Conservation (phyloP, 1,284 basidiomycete genomes). For the Ganoderma leucocontextum region DNA sequence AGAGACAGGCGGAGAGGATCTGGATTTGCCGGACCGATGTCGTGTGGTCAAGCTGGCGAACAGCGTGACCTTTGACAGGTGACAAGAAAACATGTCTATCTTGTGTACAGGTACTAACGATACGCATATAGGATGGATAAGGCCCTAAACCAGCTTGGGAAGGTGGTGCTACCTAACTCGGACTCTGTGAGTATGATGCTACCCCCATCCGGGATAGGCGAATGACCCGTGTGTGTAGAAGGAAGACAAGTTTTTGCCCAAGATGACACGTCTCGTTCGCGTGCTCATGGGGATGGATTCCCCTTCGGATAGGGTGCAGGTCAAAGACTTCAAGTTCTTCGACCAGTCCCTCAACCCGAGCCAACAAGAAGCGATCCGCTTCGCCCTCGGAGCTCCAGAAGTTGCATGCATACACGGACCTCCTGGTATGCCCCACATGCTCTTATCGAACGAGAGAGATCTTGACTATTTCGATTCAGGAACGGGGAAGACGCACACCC, state of each 20-base stretch:
- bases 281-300: slow-evolving; percentile 72
- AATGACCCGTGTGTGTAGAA: slow-evolving; percentile 14
- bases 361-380: slow-evolving; percentile 84
- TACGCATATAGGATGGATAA: slow-evolving; percentile 79
- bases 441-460: neutral
- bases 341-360: slow-evolving; percentile 83
- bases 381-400: slow-evolving; percentile 76
- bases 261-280: slow-evolving; percentile 60
- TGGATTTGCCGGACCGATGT: slow-evolving; percentile 86
- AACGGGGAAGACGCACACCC: slow-evolving; percentile 92
- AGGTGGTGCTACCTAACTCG: slow-evolving; percentile 44
- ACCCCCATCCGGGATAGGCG: neutral
- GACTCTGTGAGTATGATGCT: slow-evolving; percentile 31
- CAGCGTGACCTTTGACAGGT: slow-evolving; percentile 92
- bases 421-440: slow-evolving; percentile 67
- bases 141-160: slow-evolving; percentile 73
- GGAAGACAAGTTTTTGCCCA: slow-evolving; percentile 47
- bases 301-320: slow-evolving; percentile 48
- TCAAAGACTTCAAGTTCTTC: slow-evolving; percentile 69
- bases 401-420: slow-evolving; percentile 97
- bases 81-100: slow-evolving; percentile 14
- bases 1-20: slow-evolving; percentile 63
- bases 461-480: slow-evolving; percentile 50
- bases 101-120: neutral
- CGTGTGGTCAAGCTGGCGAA: slow-evolving; percentile 91